Evolutionary conservation across 2,329 filamentous ascomycete species (phyloP), one percentile per base, ranked within the genome.

Genomic region (Neocatenulostroma microsporum): DNA sequence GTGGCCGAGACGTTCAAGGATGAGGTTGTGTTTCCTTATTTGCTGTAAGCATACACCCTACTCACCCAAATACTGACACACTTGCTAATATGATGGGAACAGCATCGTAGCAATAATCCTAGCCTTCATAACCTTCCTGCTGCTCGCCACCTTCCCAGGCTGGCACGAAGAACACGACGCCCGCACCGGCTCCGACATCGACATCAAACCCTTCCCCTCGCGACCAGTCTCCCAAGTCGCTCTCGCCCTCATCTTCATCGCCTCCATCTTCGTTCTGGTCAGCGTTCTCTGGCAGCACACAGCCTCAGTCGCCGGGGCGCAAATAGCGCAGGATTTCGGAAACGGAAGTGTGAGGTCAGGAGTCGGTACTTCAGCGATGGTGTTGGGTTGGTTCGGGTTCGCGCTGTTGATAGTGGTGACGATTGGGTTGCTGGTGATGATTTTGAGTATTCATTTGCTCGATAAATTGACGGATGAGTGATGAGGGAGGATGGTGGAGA

Each of bases 91-190:
- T 19, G 7, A 15, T 8, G 4, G 31, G 20, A 13, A 19, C 49
- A 91, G 85, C 47, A 98, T 98, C 69, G 88, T 98, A 56, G 91
- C 91, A 57, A 88, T 96, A 58, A 84, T 98, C 61, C 87, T 98
- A 56, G 88, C 91, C 51, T 96, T 96, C 67, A 74, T 96, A 62
- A 94, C 87, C 62, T 85, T 98, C 60, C 75, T 98, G 44, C 77
- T 98, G 27, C 80, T 98, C 36, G 89, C 88, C 37, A 96, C 91
- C 21, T 98, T 96, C 66, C 91, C 91, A 2, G 88, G 88, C 46
- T 98, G 91, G 86, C 88, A 96, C 63, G 86, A 94, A 63, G 86
- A 94, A 63, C 75, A 80, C 47, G 84, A 91, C 62, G 78, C 74
- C 24, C 72, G 76, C 23, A 69, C 65, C 36, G 88, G 87, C 35